phyloP scores from a whole-genome alignment of 352 stramenopile genomes.

The Phytophthora europaea region DNA sequence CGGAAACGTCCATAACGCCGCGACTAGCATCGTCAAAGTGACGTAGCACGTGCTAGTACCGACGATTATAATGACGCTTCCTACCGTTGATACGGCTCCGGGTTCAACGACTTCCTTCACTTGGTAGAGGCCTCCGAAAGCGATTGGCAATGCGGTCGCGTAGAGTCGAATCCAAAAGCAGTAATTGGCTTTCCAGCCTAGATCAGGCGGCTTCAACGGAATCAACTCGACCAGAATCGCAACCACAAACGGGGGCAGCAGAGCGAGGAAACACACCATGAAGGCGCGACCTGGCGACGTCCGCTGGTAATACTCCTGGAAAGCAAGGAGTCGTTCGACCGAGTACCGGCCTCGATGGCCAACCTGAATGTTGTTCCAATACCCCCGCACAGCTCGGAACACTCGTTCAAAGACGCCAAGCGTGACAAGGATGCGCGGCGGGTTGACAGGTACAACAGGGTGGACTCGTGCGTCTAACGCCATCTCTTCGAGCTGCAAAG shows the following conservation, averaged over 20 bases:
- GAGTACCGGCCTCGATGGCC: constrained; percentile 17
- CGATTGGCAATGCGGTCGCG: constrained; percentile 12
- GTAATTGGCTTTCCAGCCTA: constrained; percentile 31
- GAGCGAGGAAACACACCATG: constrained; percentile 5
- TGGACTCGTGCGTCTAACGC: background rate
- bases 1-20: constrained; percentile 18
- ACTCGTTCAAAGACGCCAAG: background rate
- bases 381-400: background rate
- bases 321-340: constrained; percentile 14
- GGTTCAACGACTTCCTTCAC: constrained; percentile 16
- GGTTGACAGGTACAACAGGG: background rate
- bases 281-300: constrained; percentile 8
- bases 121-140: constrained; percentile 15
- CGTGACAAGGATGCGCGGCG: background rate
- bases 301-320: constrained; percentile 18
- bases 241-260: constrained; percentile 16
- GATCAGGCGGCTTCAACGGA: constrained; percentile 22
- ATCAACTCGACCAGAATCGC: constrained; percentile 32
- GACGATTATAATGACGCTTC: background rate
- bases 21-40: constrained; percentile 5
- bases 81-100: constrained; percentile 1
- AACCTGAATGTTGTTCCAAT: constrained; percentile 20
- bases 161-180: constrained; percentile 16
- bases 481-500: background rate
- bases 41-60: constrained; percentile 5